A percentile compares a stretch with the other conserved stretches of the same genome.
Evolutionary conservation across 805 yeast genomes (phyloP).

Genomic region (Ogataea pilisensis): DNA sequence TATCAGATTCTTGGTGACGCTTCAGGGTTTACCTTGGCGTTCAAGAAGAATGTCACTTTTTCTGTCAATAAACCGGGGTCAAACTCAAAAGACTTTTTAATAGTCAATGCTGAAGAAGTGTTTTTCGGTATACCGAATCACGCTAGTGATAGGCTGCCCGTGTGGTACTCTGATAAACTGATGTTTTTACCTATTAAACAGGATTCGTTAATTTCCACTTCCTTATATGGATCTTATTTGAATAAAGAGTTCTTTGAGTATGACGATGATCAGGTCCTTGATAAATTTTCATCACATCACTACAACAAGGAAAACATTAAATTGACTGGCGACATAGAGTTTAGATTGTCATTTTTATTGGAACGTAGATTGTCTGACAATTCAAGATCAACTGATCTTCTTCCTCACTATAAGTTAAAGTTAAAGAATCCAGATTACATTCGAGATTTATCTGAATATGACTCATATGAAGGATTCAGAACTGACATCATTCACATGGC

Average conservation of each 20-base stretch:
- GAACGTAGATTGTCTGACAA: slow-evolving; percentile 40
- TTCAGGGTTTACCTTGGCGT: slow-evolving; percentile 75
- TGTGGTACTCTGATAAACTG: slow-evolving; percentile 54
- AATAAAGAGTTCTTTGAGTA: slow-evolving; percentile 13
- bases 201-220: slow-evolving; percentile 12
- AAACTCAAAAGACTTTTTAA: slow-evolving; percentile 63
- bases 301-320: slow-evolving; percentile 54
- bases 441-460: slow-evolving; percentile 50
- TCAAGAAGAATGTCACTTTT: slow-evolving; percentile 59
- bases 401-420: slow-evolving; percentile 54
- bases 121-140: slow-evolving; percentile 76
- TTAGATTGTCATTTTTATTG: slow-evolving; percentile 54
- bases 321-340: slow-evolving; percentile 56
- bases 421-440: slow-evolving; percentile 51
- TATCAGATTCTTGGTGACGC: slow-evolving; percentile 61
- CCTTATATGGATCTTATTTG: slow-evolving; percentile 25
- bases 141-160: slow-evolving; percentile 45
- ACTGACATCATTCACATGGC: slow-evolving; percentile 76
- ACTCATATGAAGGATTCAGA: slow-evolving; percentile 74
- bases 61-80: slow-evolving; percentile 56
- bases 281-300: slow-evolving; percentile 12
- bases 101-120: slow-evolving; percentile 57
- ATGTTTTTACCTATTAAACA: slow-evolving; percentile 42
- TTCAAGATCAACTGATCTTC: slow-evolving; percentile 38
- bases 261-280: slow-evolving; percentile 5